These are phyloP conservation scores for Andrographis paniculata DNA, from an alignment of 305 asterid genomes.

Conservation along the genomic window DNA sequence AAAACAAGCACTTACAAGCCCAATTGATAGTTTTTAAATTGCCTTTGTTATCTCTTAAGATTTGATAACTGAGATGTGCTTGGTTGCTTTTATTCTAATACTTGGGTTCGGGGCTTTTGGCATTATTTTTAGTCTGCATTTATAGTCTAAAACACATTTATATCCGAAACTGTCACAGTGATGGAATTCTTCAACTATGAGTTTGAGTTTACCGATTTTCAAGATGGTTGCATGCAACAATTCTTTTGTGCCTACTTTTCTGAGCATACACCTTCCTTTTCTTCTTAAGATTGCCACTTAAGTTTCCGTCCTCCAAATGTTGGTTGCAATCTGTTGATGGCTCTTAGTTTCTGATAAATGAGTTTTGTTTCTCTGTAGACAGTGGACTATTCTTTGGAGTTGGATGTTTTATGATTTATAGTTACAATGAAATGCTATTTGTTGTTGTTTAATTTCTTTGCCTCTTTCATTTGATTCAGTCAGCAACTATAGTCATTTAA, in stretches of 20 bases:
- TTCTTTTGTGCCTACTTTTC: slow-evolving; percentile 8
- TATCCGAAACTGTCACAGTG: neutral
- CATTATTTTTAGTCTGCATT: neutral
- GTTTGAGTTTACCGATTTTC: slow-evolving; percentile 9
- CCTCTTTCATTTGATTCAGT: slow-evolving; percentile 31
- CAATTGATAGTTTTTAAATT: neutral
- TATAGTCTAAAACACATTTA: neutral
- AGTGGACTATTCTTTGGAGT: too few species aligned
- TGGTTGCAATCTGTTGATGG: slow-evolving; percentile 44
- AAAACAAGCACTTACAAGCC: neutral
- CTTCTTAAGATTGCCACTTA: slow-evolving; percentile 8
- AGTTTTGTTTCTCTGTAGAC: slow-evolving; percentile 94
- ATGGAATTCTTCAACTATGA: neutral
- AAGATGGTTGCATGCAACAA: slow-evolving; percentile 6
- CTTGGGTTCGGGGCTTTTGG: neutral
- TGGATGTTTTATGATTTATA: too few species aligned
- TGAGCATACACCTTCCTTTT: slow-evolving; percentile 3
- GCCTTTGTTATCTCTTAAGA: neutral
- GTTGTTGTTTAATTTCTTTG: slow-evolving; percentile 89
- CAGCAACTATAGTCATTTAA: too few species aligned
- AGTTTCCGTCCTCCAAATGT: slow-evolving; percentile 14
- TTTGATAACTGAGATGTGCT: neutral
- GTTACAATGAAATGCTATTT: too few species aligned
- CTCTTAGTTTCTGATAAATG: slow-evolving; percentile 84
- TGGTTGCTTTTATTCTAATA: neutral